Evolutionary conservation across 2,329 filamentous ascomycete genomes (phyloP), one percentile per base, ranked within the genome.

Genomic region (Albophoma yamanashiensis): DNA sequence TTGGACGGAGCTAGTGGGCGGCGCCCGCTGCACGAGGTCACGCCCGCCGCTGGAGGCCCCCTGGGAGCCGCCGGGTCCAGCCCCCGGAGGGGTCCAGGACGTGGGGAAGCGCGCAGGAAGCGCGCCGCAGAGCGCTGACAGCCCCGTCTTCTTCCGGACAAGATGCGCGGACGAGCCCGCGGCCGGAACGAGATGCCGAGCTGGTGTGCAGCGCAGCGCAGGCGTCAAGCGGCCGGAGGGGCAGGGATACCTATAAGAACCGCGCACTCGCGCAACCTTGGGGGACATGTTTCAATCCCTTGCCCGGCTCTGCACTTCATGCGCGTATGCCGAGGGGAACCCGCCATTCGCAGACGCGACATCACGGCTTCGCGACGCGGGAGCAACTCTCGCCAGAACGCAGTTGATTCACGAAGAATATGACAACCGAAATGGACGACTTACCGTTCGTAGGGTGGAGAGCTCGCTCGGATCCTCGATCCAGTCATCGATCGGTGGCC

Each of bases 361-460:
- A 17, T 34, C 27, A n/a, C 50, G 14, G 27, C 17, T 9, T 53
- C 27, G 50, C 27, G 50, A 52, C 50, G 50, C 4, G 2, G 27
- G 50, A 36, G 55, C 57, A 27, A n/a, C 45, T n/a, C 27, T 45
- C 27, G 58, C 20, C 58, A 25, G 38, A 40, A 40, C 36, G 57
- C 34, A 58, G 7, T 5, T 22, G n/a, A 52, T 20, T 20, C 34
- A 53, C n/a, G 42, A 40, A 58, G 42, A 39, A 52, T 43, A 60
- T 4, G 60, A 36, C 47, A 40, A 58, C 22, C 27, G 55, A 20
- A 17, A 38, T 27, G 20, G 27, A 4, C 27, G 4, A 56, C 71
- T 65, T 73, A 83, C 81, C 78, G 80, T 60, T 70, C 65, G 62
- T 79, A 77, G 39, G 77, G 75, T 31, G 81, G 81, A 34, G 81